phyloP scores from a whole-genome alignment of 345 rosid genomes.

The Eutrema heterophyllum region DNA sequence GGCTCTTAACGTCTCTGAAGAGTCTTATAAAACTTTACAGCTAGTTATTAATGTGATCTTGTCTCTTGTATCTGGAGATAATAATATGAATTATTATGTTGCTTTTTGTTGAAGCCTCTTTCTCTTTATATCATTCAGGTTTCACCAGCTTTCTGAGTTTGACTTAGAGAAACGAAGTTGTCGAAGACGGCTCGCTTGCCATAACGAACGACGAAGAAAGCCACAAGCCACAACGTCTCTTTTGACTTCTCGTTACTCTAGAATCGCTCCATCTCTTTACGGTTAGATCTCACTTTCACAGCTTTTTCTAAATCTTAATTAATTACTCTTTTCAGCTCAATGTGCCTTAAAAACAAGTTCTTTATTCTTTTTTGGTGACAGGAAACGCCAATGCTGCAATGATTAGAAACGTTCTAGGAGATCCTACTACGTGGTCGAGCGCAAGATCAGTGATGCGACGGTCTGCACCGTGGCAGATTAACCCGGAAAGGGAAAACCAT shows the following conservation, averaged over 20 bases:
- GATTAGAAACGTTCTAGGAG: constrained; percentile 16
- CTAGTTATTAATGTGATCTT: constrained; percentile 7
- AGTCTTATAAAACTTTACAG: constrained; percentile 26
- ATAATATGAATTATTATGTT: neutral
- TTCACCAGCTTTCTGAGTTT: constrained; percentile 83
- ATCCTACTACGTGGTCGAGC: constrained; percentile 28
- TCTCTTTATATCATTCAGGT: constrained; percentile 47
- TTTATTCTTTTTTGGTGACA: neutral
- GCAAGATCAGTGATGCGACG: constrained; percentile 29
- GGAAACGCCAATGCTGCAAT: constrained; percentile 8
- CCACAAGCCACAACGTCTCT: constrained; percentile 47
- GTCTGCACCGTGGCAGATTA: constrained; percentile 17
- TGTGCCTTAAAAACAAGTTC: neutral
- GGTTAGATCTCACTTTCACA: constrained; percentile 36
- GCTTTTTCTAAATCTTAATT: neutral
- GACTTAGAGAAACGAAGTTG: constrained; percentile 88
- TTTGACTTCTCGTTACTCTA: constrained; percentile 42
- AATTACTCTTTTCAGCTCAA: neutral
- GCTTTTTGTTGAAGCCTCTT: constrained; percentile 16
- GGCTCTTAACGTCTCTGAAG: constrained; percentile 28
- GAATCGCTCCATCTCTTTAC: constrained; percentile 44
- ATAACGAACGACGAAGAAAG: constrained; percentile 86
- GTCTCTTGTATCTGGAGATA: constrained; percentile 20
- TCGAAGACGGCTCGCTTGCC: constrained; percentile 83
- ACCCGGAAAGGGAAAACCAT: constrained; percentile 34